These are phyloP conservation scores for Saccharomycopsis phalli DNA, from an alignment of 1,139 yeast genomes.

Conservation along the genomic window DNA sequence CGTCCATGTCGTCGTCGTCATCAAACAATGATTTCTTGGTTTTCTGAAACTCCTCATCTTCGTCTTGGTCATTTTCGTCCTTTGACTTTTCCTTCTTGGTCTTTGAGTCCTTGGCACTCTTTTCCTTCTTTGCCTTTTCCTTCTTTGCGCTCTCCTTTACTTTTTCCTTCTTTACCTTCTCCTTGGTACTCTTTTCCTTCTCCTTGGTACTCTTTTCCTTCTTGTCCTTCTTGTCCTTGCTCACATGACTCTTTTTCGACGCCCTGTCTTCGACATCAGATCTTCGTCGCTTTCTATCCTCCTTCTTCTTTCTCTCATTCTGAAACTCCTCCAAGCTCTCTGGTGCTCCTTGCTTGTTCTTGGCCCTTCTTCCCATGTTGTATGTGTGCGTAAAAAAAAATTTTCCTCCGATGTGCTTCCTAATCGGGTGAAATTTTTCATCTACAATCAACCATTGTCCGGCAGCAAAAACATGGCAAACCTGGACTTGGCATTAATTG, in stretches of 20 bases:
- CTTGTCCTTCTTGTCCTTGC: conserved; percentile 27
- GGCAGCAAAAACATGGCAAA: too few species aligned
- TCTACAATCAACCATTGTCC: neutral
- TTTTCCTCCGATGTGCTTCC: neutral
- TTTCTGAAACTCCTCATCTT: conserved; percentile 49
- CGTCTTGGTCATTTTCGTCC: conserved; percentile 38
- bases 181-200: conserved; percentile 27
- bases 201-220: conserved; percentile 24
- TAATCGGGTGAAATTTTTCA: neutral
- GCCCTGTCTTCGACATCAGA: conserved; percentile 28
- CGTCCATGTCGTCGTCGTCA: conserved; percentile 42
- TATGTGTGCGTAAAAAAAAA: neutral
- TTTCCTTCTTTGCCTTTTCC: conserved; percentile 21
- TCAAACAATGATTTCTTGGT: conserved; percentile 75
- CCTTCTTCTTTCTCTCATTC: conserved; percentile 44
- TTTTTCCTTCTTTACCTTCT: conserved; percentile 27
- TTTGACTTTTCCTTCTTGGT: conserved; percentile 26
- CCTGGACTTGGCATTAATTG: too few species aligned
- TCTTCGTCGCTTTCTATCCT: conserved; percentile 25
- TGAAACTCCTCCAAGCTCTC: conserved; percentile 79
- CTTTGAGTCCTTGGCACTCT: neutral
- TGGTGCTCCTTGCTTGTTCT: conserved; percentile 85
- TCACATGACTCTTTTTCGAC: conserved; percentile 25
- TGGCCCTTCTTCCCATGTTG: conserved; percentile 84
- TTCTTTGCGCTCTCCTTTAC: too few species aligned